Percentiles rank a stretch among this genome's conserved stretches.
These are phyloP conservation scores for Leishmania martiniquensis DNA, from an alignment of 208 protist species.

Conservation along the genomic window DNA sequence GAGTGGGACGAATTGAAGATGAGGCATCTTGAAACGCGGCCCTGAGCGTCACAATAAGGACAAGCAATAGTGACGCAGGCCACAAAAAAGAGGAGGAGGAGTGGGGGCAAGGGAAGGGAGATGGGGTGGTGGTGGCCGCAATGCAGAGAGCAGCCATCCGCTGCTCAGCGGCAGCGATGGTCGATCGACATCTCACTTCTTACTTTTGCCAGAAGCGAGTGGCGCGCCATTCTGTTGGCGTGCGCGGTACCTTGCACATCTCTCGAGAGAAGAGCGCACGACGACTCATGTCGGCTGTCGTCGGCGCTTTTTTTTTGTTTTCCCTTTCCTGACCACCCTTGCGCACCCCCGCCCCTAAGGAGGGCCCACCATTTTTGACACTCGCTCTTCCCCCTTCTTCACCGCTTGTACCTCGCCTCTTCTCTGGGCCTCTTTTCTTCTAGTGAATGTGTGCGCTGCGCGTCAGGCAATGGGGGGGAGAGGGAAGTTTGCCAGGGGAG, in stretches of 20 bases:
- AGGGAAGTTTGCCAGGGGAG: background rate
- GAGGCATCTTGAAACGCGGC: background rate
- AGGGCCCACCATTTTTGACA: background rate
- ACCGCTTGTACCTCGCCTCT: background rate
- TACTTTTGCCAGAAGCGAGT: too few relatives aligned
- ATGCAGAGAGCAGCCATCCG: background rate
- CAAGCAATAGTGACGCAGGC: background rate
- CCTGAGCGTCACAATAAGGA: background rate
- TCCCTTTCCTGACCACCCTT: background rate
- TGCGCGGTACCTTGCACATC: background rate
- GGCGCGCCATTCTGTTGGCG: too few relatives aligned
- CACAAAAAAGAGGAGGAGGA: background rate
- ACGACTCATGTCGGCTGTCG: background rate
- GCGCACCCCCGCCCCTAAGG: background rate
- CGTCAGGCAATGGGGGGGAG: background rate
- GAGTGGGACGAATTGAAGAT: too few relatives aligned
- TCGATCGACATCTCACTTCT: background rate
- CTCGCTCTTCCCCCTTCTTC: background rate
- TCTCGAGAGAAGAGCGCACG: background rate
- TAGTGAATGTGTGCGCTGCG: background rate
- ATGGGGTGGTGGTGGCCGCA: background rate
- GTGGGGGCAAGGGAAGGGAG: too few relatives aligned
- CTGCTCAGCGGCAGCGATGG: background rate
- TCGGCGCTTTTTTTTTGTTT: too few relatives aligned
- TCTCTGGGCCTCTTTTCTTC: background rate